Evolutionary conservation across 306 rosid genomes (phyloP), one percentile per base, ranked within the genome.

Genomic region (Lablab purpureus): DNA sequence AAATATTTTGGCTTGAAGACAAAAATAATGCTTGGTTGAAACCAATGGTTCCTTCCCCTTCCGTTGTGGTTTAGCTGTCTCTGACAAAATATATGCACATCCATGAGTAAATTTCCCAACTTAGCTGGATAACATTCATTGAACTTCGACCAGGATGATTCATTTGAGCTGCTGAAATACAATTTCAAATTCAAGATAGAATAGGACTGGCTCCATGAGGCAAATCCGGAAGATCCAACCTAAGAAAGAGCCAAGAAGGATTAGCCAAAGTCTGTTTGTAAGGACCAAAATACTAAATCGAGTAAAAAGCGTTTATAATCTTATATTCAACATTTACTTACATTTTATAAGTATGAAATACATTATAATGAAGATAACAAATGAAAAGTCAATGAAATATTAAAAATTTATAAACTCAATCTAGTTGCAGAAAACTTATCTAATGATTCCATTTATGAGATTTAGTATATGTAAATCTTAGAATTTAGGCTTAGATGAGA

Each of bases 201-300:
- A 90, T 84, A 36, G 94, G 89, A 59, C 25, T 75, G 18, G 88
- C 63, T 55, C 94, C 90, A 36, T 64, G 83, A 64, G 60, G 73
- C 71, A 94, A 83, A 5, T 69, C 82, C 9, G 87, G 83, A 68
- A 88, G 79, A 70, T 84, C 86, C 82, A 85, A 88, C 83, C 97
- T 91, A 88, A 85, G 50, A 78, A 56, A 65, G 67, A 28, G 23
- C 22, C 41, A 62, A 62, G 62, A 71, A 51, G 28, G 49, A 46
- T 78, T 55, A 72, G 67, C 12, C 50, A 43, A n/a, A 64, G 40
- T 71, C 11, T 43, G 47, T 9, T n/a, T 54, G 68, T 58, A 37
- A 77, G 36, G 55, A 77, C 27, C 67, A 67, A 28, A 67, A 65
- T 34, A 34, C 46, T 64, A 64, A 65, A 65, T n/a, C 4, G 27